These are phyloP conservation scores for Auriculariales sp. DNA, from an alignment of 768 basidiomycete species.

Conservation along the genomic window DNA sequence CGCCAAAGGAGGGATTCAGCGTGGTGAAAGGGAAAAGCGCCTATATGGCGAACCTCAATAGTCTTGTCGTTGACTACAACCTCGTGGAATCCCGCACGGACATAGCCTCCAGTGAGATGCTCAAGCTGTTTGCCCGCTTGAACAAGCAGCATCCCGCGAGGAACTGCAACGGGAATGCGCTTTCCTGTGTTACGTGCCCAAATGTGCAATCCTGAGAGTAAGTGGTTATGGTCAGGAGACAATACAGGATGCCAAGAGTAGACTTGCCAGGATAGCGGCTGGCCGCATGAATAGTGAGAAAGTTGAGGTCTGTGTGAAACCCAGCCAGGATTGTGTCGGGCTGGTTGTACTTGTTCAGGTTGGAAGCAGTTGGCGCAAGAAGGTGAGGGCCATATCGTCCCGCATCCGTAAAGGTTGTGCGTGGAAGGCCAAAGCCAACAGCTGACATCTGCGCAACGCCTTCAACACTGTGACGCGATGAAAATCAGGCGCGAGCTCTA, in stretches of 20 bases:
- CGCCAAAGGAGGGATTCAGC: background rate
- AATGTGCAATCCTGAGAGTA: constrained; percentile 79
- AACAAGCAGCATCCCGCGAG: constrained; percentile 69
- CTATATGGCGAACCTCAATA: constrained; percentile 33
- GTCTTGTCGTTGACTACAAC: constrained; percentile 82
- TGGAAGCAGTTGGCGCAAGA: constrained; percentile 87
- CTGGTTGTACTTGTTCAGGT: constrained; percentile 63
- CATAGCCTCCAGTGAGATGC: constrained; percentile 66
- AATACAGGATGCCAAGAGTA: no score
- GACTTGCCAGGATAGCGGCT: constrained; percentile 76
- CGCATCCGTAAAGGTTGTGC: constrained; percentile 58
- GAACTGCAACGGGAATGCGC: constrained; percentile 77
- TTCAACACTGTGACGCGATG: constrained; percentile 61
- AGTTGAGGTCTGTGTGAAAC: constrained; percentile 90
- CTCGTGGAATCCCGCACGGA: constrained; percentile 90
- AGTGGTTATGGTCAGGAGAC: no score
- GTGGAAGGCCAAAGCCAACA: constrained; percentile 62
- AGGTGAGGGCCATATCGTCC: constrained; percentile 82
- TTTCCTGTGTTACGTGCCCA: constrained; percentile 93
- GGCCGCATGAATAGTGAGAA: constrained; percentile 81
- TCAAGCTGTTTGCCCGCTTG: constrained; percentile 96
- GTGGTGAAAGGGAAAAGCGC: background rate
- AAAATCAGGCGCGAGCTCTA: background rate
- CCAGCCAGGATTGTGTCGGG: constrained; percentile 82
- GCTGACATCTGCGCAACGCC: constrained; percentile 82